Evolutionary conservation across 2,329 filamentous ascomycete genomes (phyloP), one percentile per base, ranked within the genome.

Genomic region (Botryosphaeria agaves): DNA sequence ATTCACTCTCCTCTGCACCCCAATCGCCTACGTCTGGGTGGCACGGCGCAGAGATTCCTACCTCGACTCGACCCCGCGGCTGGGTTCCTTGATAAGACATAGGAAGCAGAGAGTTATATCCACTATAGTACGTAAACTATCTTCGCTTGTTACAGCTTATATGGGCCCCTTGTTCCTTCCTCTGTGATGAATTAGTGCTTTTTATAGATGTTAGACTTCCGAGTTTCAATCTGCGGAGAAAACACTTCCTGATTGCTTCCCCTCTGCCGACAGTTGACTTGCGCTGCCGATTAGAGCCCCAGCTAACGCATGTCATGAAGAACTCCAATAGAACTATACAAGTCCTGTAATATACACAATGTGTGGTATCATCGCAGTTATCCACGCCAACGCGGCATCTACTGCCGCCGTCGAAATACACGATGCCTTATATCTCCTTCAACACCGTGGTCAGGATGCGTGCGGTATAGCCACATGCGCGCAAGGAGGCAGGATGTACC

Each of bases 361-460:
- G 60, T 64, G 61, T 40, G 61, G 61, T 30, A 64, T 65, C 39
- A 57, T 63, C 39, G 61, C 56, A 15, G 54, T 61, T 27, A 63
- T 63, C 38, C 54, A 62, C 36, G 52, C 46, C 25, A 54, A 59
- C 35, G 48, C 50, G 35, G 46, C 50, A 35, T 52, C 40, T 11
- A 39, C 42, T 14, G 55, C 44, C 39, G 62, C 50, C 37, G 49
- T 55, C 29, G 55, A 58, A 37, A 51, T 57, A n/a, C 55, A 59
- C 38, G 55, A 57, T 44, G 55, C 55, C 14, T 48, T 44, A 1
- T 44, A 46, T 27, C 45, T 45, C 29, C 45, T 46, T 25, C 38
- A 56, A 38, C 55, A 84, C 50, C 69, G 80, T 46, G 81, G 82
- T 31, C 83, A 91, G 53, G 84, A 93, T 74, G 84, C 84, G 29